Evolutionary conservation across 805 yeast genomes (phyloP), one percentile per base, ranked within the genome.

Genomic region (Candida odintsovae): DNA sequence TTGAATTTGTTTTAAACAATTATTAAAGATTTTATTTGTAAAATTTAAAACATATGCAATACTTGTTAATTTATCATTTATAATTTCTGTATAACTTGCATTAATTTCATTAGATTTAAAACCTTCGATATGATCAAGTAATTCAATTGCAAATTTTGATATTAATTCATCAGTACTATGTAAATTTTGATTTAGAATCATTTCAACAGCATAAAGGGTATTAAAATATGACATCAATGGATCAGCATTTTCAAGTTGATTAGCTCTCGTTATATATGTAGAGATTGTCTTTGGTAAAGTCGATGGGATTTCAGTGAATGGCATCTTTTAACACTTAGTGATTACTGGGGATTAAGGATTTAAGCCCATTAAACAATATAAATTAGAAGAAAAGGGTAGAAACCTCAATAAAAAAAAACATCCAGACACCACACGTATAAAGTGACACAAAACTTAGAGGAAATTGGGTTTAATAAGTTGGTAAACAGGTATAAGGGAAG

Each of bases 141-240:
- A 66, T 3, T 62, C 58, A 41, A 83, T 67, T 0, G 92, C 87
- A 54, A 77, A 78, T 2, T 55, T 57, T 13, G 87, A 88, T 25
- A 77, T 76, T 13, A 75, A 83, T 8, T 70, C 66, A 49, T 77
- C 76, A 2, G 68, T 55, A 20, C 76, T 67, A 57, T 90, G 96
- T 19, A 82, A 67, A 46, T 79, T 76, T 38, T 75, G 64, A 33
- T 72, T 71, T 19, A 92, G 67, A 4, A 92, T 81, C 55, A 78
- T 71, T 62, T 90, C 92, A 3, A 86, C 82, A 0, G 90, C 86
- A 58, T 84, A 83, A 42, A 84, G 54, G 62, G 72, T 73, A 64
- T 94, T 85, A 63, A 77, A 86, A 64, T 87, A 88, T 6, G 92
- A 71, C 25, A 88, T 75, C 11, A 83, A 66, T 0, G 95, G 90